Conservation (phyloP, 306 rosid genomes). For the Ziziphus jujuba region DNA sequence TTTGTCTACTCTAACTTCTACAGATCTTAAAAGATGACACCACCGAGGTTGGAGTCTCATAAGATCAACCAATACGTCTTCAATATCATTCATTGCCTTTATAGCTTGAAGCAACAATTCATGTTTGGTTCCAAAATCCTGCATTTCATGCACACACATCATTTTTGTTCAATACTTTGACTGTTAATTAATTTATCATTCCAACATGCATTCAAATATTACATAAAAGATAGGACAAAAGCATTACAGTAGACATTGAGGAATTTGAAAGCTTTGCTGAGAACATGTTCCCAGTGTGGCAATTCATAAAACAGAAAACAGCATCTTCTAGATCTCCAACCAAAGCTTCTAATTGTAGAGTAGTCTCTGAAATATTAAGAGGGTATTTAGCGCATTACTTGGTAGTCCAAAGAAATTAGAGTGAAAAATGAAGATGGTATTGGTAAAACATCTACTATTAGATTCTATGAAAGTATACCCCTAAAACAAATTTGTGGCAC, state of each 20-base stretch:
- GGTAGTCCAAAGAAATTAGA: conserved; percentile 10
- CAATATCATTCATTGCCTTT: conserved; percentile 59
- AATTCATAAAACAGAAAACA: conserved; percentile 55
- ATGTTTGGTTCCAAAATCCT: conserved; percentile 57
- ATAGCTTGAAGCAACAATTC: conserved; percentile 60
- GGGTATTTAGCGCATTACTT: conserved; percentile 35
- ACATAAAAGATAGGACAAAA: conserved; percentile 7
- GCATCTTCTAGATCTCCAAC: conserved; percentile 91
- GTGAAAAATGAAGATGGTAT: not conserved
- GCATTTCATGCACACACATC: conserved; percentile 20
- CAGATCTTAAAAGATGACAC: conserved; percentile 55
- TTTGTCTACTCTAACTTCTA: conserved; percentile 65
- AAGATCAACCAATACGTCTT: conserved; percentile 38
- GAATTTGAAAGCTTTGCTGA: conserved; percentile 42
- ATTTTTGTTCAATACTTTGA: conserved; percentile 15
- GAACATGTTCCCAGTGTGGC: conserved; percentile 47
- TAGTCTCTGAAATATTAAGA: conserved; percentile 62
- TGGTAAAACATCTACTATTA: no score
- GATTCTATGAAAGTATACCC: no score
- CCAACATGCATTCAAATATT: conserved; percentile 17
- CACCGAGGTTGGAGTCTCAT: conserved; percentile 48
- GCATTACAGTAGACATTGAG: conserved; percentile 38
- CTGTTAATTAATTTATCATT: conserved; percentile 13
- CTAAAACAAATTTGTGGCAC: no score
- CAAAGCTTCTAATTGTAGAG: conserved; percentile 71